Evolutionary conservation across 148 eudicot genomes (phyloP), one percentile per base, ranked within the genome.

Genomic region (Rhododendron vialii): DNA sequence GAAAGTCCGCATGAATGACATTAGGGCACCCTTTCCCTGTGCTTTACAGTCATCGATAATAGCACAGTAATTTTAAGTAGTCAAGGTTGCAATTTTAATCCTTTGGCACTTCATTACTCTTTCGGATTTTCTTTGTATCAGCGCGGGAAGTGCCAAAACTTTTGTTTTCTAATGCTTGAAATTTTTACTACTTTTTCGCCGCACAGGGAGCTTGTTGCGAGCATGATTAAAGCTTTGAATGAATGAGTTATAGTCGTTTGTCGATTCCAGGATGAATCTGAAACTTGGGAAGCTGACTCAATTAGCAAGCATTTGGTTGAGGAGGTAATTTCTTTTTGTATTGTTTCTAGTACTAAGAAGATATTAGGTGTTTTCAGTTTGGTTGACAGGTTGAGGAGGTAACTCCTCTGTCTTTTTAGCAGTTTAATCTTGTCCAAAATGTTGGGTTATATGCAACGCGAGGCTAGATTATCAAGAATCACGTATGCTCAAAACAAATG

Each of bases 221-320:
- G 51, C 36, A 35, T 53, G 28, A 8, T 55, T 13, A 84, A 17
- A 7, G 5, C 47, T 73, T 61, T 20, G 26, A 71, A 18, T 51
- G 84, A 80, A 77, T 88, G 18, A 38, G 45, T 69, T 45, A 43
- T 47, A n/a, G 8, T 87, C 86, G 13, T 81, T 69, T 84, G 43
- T 8, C 30, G 38, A 41, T 89, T 90, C 90, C 95, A 96, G 98
- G 94, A 90, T 89, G 99, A 95, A 86, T 84, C 88, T 87, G 96
- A 90, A 85, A 80, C 89, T 75, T 96, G 98, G 95, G 99, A 96
- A 91, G 92, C 82, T 91, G 86, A 86, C 87, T 84, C 88, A 28
- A 78, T 85, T 84, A 92, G 88, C 51, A 89, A 92, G 73, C 92
- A 80, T 87, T 86, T 90, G 26, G 18, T 80, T 55, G 83, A 87